phyloP scores from a whole-genome alignment of 2,329 filamentous ascomycete species.

The Purpureocillium takamizusanense region DNA sequence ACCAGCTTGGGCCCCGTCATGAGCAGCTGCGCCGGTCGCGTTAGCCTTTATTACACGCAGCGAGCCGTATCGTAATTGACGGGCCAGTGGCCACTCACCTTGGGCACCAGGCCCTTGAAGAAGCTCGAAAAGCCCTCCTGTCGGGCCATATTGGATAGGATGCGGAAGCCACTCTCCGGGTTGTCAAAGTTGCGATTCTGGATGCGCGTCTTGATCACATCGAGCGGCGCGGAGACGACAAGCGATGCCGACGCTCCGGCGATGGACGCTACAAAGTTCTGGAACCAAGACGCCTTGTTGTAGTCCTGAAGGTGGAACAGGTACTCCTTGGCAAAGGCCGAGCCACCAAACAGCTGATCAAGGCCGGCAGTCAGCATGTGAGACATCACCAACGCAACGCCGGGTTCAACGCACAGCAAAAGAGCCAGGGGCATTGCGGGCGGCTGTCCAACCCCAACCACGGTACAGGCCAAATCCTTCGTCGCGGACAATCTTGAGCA shows the following conservation, averaged over 20 bases:
- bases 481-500: conserved; percentile 82
- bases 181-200: conserved; percentile 99
- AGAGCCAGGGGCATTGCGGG: conserved; percentile 90
- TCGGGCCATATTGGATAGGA: conserved; percentile 85
- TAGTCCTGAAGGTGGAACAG: conserved; percentile 85
- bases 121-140: conserved; percentile 80
- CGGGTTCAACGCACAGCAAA: conserved; percentile 64
- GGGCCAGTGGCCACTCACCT: conserved; percentile 39
- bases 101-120: conserved; percentile 96
- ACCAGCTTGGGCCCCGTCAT: conserved; percentile 99
- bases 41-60: too few species aligned
- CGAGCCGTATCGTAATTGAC: neutral
- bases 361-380: too few species aligned
- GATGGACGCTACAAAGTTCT: conserved; percentile 97
- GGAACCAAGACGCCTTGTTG: conserved; percentile 86
- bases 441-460: conserved; percentile 95
- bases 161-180: conserved; percentile 87
- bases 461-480: conserved; percentile 94
- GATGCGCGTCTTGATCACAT: conserved; percentile 97
- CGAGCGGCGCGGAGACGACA: conserved; percentile 87
- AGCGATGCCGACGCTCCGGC: conserved; percentile 92
- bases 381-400: neutral
- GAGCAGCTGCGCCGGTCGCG: conserved; percentile 49
- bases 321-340: conserved; percentile 95
- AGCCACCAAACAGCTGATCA: conserved; percentile 85